Conservation (phyloP, 441 rosid species). For the Euphorbia celastroides region DNA sequence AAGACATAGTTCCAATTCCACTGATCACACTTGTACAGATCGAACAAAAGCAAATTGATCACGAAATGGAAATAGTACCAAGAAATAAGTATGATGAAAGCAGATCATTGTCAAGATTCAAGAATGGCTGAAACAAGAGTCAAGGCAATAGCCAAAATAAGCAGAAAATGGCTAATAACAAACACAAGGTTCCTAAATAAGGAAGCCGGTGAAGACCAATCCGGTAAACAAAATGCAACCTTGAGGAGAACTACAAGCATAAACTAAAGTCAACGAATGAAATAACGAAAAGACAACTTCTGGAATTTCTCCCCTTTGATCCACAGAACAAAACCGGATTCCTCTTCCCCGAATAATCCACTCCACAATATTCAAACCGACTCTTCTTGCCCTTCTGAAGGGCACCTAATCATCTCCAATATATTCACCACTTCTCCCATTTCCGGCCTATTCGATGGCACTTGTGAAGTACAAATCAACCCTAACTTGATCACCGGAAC, state of each 20-base stretch:
- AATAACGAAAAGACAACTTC: slow-evolving; percentile 22
- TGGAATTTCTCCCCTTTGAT: slow-evolving; percentile 29
- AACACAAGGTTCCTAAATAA: slow-evolving; percentile 36
- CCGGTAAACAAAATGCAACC: slow-evolving; percentile 40
- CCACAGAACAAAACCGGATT: slow-evolving; percentile 63
- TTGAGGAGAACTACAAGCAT: slow-evolving; percentile 33
- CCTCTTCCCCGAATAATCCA: slow-evolving; percentile 65
- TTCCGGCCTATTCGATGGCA: slow-evolving; percentile 96
- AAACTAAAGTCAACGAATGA: slow-evolving; percentile 22
- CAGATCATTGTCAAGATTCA: background rate
- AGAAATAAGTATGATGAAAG: no score
- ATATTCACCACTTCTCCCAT: slow-evolving; percentile 94
- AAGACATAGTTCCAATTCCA: no score
- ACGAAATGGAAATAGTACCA: no score
- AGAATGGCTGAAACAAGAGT: background rate
- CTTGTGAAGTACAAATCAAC: slow-evolving; percentile 85
- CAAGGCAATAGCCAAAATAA: slow-evolving; percentile 10
- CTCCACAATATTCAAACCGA: slow-evolving; percentile 35
- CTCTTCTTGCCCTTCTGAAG: slow-evolving; percentile 64
- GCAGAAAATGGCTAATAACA: slow-evolving; percentile 17
- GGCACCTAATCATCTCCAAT: slow-evolving; percentile 78
- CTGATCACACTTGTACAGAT: no score
- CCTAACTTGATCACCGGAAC: slow-evolving; percentile 88
- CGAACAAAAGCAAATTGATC: no score
- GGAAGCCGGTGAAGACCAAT: slow-evolving; percentile 86